These are phyloP conservation scores for Melampsora larici-populina DNA, from an alignment of 1,284 basidiomycete genomes.

Conservation along the genomic window DNA sequence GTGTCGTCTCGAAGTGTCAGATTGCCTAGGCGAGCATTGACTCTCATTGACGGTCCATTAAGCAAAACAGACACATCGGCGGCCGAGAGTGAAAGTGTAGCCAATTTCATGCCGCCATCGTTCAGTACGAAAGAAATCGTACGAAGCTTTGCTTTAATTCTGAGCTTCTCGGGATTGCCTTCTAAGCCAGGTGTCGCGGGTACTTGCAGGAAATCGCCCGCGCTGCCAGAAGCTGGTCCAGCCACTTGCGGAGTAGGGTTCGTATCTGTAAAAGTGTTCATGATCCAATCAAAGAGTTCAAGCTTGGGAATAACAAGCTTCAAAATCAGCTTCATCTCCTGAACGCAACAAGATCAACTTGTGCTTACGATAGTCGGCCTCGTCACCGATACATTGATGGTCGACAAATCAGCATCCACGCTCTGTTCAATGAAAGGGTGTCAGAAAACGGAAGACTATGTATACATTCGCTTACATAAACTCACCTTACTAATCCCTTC, in stretches of 20 bases:
- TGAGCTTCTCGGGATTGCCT: constrained; percentile 63
- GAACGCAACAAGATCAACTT: neutral
- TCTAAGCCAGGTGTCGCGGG: neutral
- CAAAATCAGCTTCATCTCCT: neutral
- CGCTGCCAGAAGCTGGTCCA: neutral
- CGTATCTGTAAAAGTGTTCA: constrained; percentile 84
- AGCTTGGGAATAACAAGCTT: constrained; percentile 55
- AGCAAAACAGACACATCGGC: constrained; percentile 82
- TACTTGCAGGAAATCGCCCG: neutral
- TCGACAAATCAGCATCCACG: constrained; percentile 84
- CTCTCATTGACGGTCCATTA: constrained; percentile 69
- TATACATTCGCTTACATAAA: neutral
- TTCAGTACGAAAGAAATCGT: constrained; percentile 82
- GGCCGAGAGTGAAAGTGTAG: constrained; percentile 84
- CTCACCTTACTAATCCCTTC: constrained; percentile 69
- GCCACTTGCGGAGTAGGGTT: constrained; percentile 46
- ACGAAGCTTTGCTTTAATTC: constrained; percentile 78
- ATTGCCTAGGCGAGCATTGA: constrained; percentile 80
- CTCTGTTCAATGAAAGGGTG: constrained; percentile 59
- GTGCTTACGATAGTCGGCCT: constrained; percentile 71
- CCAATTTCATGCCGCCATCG: constrained; percentile 69
- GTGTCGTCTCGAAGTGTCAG: constrained; percentile 80
- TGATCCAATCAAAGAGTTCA: constrained; percentile 91
- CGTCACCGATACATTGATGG: constrained; percentile 82
- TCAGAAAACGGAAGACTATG: neutral